Evolutionary conservation across 805 yeast genomes (phyloP), one percentile per base, ranked within the genome.

Genomic region (Kurtzmaniella fragi): DNA sequence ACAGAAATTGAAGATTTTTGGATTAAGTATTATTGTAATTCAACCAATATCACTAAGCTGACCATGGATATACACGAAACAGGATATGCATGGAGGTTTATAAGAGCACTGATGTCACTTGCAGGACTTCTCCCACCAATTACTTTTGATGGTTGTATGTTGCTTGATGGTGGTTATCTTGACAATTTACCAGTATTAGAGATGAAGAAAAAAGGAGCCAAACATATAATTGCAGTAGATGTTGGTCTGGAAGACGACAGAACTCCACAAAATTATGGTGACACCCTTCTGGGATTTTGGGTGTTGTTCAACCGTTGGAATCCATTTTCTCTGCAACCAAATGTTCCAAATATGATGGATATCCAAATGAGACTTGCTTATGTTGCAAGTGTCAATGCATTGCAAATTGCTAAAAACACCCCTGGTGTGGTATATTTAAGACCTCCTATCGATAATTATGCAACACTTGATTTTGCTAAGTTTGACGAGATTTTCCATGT

Each of bases 231-330:
- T 54, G 98, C 99, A 0, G 90, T 89, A 12, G 99, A 91, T 61
- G 99, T 91, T 29, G 99, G 99, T 0, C 84, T 96, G 1, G 84
- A 82, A 3, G 98, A 93, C 56, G 98, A 90, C 51, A 73, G 91
- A 37, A 81, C 95, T 0, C 91, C 93, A 4, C 79, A 87, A 90
- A 70, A 72, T 32, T 93, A 88, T 58, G 98, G 99, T 2, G 98
- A 91, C 54, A 82, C 97, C 0, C 66, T 93, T 36, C 84, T 93
- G 42, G 99, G 99, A 1, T 68, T 82, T 29, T 90, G 98, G 96
- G 96, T 87, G 6, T 52, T 93, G 5, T 59, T 87, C 41, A 89
- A 89, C 59, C 70, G 95, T 35, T 78, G 90, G 80, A 91, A 93
- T 54, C 95, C 96, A 5, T 90, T 91, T 53, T 85, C 96, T 0